A percentile compares a stretch with the other conserved stretches of the same genome.
Conservation (phyloP, 805 yeast genomes). For the Metschnikowia similis region DNA sequence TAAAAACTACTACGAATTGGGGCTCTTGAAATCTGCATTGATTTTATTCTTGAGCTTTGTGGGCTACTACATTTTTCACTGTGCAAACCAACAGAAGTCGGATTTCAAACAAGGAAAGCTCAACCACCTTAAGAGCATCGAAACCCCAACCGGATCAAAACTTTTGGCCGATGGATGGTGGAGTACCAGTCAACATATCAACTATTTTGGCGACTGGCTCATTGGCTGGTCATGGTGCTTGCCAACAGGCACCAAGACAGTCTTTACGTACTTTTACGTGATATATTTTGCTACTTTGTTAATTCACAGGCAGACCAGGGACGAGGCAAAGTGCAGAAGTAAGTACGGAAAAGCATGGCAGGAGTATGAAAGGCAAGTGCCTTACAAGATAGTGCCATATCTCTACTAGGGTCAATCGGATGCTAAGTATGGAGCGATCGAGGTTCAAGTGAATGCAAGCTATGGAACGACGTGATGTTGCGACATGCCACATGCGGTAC, state of each 20-base stretch:
- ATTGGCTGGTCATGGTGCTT: conserved; percentile 90
- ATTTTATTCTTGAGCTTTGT: conserved; percentile 47
- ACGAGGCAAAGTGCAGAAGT: conserved; percentile 81
- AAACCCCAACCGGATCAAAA: conserved; percentile 73
- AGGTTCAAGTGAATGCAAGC: not conserved
- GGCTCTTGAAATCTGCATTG: conserved; percentile 30
- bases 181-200: conserved; percentile 88
- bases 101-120: conserved; percentile 77
- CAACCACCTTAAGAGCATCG: conserved; percentile 57
- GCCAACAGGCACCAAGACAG: conserved; percentile 77
- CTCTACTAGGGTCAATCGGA: not conserved
- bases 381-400: conserved; percentile 87
- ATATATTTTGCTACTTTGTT: conserved; percentile 77
- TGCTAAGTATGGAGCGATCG: not conserved
- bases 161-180: conserved; percentile 94
- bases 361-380: conserved; percentile 74
- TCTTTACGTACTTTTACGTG: conserved; percentile 83
- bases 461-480: too few relatives aligned
- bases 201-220: conserved; percentile 93
- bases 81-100: conserved; percentile 81
- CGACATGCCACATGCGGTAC: too few relatives aligned
- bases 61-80: conserved; percentile 81
- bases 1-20: conserved; percentile 51
- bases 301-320: conserved; percentile 85
- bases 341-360: conserved; percentile 89